Evolutionary conservation across 148 eudicot genomes (phyloP).

Genomic region (Rhododendron molle): DNA sequence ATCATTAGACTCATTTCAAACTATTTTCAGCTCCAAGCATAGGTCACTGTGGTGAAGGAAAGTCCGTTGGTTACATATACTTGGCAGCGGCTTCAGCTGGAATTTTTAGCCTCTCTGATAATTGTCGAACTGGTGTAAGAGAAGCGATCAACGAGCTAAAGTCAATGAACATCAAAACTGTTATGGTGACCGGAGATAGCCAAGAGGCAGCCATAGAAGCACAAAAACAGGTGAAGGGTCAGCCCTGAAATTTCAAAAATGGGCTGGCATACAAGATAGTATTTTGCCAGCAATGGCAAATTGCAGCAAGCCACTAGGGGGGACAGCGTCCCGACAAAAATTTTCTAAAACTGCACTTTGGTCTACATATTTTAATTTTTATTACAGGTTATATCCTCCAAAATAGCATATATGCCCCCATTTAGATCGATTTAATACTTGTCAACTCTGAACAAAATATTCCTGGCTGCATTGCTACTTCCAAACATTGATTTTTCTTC

Average conservation of each 20-base stretch:
- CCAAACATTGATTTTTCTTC: background rate
- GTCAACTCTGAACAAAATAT: background rate
- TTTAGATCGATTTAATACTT: background rate
- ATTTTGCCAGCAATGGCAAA: background rate
- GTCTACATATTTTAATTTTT: background rate
- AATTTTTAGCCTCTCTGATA: no score
- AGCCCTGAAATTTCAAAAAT: background rate
- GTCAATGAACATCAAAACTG: constrained; percentile 76
- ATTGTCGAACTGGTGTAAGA: no score
- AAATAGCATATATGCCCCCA: background rate
- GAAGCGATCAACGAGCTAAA: no score
- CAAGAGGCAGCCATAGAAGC: constrained; percentile 59
- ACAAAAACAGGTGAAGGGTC: constrained; percentile 55
- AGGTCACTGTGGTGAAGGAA: no score
- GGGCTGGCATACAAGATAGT: background rate
- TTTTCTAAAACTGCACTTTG: background rate
- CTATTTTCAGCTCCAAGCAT: no score
- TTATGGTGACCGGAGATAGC: constrained; percentile 84
- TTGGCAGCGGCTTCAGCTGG: no score
- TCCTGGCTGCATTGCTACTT: background rate
- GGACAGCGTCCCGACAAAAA: background rate
- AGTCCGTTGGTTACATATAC: no score
- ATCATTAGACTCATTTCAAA: no score
- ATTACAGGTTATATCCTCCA: no score
- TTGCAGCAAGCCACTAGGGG: background rate